Evolutionary conservation across 495 filamentous ascomycete genomes (phyloP), one percentile per base, ranked within the genome.

Genomic region (Neohortaea acidophila): DNA sequence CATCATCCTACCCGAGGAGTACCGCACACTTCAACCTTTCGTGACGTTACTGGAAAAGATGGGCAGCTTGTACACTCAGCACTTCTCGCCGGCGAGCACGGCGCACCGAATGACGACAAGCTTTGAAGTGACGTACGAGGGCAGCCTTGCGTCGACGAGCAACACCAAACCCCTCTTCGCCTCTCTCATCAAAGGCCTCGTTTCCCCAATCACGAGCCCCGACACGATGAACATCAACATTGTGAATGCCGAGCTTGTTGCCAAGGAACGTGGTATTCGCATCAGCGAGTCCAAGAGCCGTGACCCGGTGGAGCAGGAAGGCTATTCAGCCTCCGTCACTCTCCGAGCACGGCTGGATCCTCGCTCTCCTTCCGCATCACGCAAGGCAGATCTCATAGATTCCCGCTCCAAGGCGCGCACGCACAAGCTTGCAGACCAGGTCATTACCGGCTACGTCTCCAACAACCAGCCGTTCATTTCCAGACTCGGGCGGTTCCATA

Each of bases 151-250:
- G 0, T 55, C 49, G 8, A 62, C 80, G 18, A 65, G 60, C 38
- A 81, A 75, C 47, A 81, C 77, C 7, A 71, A 73, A 8, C 77
- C 78, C 0, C 62, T 83, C 7, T 78, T 78, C 44, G 76, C 78
- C 0, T 76, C 75, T 0, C 56, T 83, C 2, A 67, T 81, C 47
- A 80, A 79, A 52, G 77, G 78, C 0, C 62, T 83, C 11, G 62
- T 77, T 9, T 60, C 62, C 2, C 61, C 67, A 7, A 73, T 81
- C 49, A 68, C 63, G 37, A 67, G 67, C 39, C 52, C 61, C 0
- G 70, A 68, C 33, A 72, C 68, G 2, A 48, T 73, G 21, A 74
- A 79, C 43, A 70, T 83, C 45, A 82, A 80, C 59, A 78, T 82
- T 27, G 77, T 82, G 43, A 81, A 83, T 48, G 78, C 78, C 0